A percentile compares a stretch with the other conserved stretches of the same genome.
Conservation (phyloP, 495 filamentous ascomycete species). For the Aspergillus heteromorphus region DNA sequence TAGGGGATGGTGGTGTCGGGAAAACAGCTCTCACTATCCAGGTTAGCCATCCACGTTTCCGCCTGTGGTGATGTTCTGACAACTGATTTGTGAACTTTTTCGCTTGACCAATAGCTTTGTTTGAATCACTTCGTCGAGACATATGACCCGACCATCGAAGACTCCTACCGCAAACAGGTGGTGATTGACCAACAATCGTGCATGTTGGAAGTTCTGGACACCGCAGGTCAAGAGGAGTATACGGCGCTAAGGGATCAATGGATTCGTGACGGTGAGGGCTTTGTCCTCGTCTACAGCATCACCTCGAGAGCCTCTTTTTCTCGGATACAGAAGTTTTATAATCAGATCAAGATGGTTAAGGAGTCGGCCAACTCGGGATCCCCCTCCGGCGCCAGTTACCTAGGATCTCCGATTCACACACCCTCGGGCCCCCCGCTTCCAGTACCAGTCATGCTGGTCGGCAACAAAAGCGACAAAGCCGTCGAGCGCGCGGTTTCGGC, state of each 20-base stretch:
- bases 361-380: slow-evolving; percentile 77
- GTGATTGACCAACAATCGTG: slow-evolving; percentile 95
- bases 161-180: slow-evolving; percentile 97
- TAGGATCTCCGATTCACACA: slow-evolving; percentile 64
- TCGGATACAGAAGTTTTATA: slow-evolving; percentile 90
- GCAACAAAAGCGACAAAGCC: slow-evolving; percentile 95
- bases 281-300: slow-evolving; percentile 97
- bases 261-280: slow-evolving; percentile 97
- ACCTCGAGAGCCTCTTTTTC: slow-evolving; percentile 91
- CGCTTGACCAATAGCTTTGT: slow-evolving; percentile 49
- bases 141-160: slow-evolving; percentile 96
- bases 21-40: slow-evolving; percentile 98
- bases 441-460: slow-evolving; percentile 95
- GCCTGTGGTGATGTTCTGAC: neutral
- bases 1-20: slow-evolving; percentile 88
- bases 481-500: slow-evolving; percentile 95
- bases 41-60: slow-evolving; percentile 47
- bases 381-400: slow-evolving; percentile 51
- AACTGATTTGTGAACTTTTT: slow-evolving; percentile 10
- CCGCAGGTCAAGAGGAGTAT: slow-evolving; percentile 98
- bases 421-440: slow-evolving; percentile 55
- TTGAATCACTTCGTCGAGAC: slow-evolving; percentile 78
- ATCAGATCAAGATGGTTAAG: slow-evolving; percentile 95
- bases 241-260: slow-evolving; percentile 95
- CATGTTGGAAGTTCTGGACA: slow-evolving; percentile 98